Conservation (phyloP, 2,329 filamentous ascomycete genomes). For the Arachnopeziza araneosa region DNA sequence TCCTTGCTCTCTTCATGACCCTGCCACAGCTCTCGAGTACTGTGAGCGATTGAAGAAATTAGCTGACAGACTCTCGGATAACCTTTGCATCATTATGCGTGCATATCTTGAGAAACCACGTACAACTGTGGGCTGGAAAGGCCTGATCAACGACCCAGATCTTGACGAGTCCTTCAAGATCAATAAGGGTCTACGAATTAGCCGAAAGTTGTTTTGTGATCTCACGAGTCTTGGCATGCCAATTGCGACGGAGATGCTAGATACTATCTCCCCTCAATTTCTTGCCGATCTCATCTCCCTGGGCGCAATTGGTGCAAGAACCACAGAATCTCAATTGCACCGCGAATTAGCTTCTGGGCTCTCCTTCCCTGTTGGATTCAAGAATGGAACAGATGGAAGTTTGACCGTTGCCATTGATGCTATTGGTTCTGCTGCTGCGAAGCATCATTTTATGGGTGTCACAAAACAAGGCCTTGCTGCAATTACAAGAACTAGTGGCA, state of each 20-base stretch:
- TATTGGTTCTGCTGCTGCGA: constrained; percentile 78
- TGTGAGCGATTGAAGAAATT: constrained; percentile 75
- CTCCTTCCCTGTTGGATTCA: constrained; percentile 98
- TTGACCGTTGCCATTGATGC: constrained; percentile 91
- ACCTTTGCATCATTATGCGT: constrained; percentile 94
- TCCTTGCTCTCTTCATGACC: constrained; percentile 96
- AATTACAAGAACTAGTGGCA: constrained; percentile 88
- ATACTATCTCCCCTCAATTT: constrained; percentile 97
- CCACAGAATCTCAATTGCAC: constrained; percentile 94
- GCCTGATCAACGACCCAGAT: constrained; percentile 95
- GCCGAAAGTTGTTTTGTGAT: constrained; percentile 88
- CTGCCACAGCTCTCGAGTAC: constrained; percentile 84
- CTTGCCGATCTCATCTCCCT: constrained; percentile 93
- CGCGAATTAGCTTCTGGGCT: constrained; percentile 91
- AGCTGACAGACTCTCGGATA: constrained; percentile 82
- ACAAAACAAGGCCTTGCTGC: constrained; percentile 96
- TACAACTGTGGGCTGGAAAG: constrained; percentile 98
- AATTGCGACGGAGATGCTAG: constrained; percentile 94
- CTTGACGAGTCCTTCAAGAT: constrained; percentile 99
- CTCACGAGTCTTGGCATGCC: constrained; percentile 91
- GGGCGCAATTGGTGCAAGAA: constrained; percentile 91
- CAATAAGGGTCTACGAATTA: constrained; percentile 88
- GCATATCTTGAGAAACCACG: constrained; percentile 98
- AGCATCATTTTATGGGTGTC: constrained; percentile 97
- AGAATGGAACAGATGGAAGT: constrained; percentile 96